phyloP scores from a whole-genome alignment of 176 grass and related monocot species.

The Oropetium thomaeum region DNA sequence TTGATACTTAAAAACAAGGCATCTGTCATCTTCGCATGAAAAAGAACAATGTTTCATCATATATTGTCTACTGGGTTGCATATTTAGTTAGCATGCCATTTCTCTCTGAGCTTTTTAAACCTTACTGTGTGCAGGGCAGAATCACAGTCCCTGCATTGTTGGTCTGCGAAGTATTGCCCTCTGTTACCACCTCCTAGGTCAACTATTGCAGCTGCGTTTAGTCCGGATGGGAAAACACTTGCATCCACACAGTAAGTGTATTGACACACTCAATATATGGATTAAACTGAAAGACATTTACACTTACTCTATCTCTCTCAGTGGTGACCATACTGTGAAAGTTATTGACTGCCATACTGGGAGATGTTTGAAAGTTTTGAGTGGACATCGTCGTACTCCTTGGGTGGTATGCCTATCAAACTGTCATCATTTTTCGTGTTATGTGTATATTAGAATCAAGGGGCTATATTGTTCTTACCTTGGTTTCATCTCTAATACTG shows the following conservation, averaged over 20 bases:
- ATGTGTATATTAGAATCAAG: slow-evolving; percentile 1
- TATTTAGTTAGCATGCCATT: not conserved
- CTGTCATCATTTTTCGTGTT: not conserved
- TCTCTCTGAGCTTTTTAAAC: not conserved
- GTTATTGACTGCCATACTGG: slow-evolving; percentile 94
- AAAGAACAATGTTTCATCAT: not conserved
- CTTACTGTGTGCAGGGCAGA: slow-evolving; percentile 67
- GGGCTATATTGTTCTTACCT: too few species aligned
- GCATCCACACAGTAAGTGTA: slow-evolving; percentile 93
- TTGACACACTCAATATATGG: slow-evolving; percentile 18
- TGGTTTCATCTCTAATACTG: too few species aligned
- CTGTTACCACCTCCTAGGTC: slow-evolving; percentile 91
- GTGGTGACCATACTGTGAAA: slow-evolving; percentile 99
- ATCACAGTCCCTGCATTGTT: slow-evolving; percentile 70
- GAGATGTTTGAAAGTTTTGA: slow-evolving; percentile 90
- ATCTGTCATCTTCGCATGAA: not conserved
- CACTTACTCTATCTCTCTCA: slow-evolving; percentile 46
- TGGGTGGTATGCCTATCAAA: slow-evolving; percentile 85
- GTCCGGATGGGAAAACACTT: slow-evolving; percentile 91
- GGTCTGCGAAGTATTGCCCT: slow-evolving; percentile 89
- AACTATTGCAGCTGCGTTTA: slow-evolving; percentile 99
- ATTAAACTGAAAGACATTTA: slow-evolving; percentile 11
- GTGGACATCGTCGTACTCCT: slow-evolving; percentile 91
- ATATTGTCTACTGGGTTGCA: not conserved
- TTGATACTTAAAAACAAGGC: slow-evolving; percentile 5